A percentile compares a stretch with the other conserved stretches of the same genome.
phyloP scores from a whole-genome alignment of 2,329 filamentous ascomycete species.

The Elsinoe arachidis region DNA sequence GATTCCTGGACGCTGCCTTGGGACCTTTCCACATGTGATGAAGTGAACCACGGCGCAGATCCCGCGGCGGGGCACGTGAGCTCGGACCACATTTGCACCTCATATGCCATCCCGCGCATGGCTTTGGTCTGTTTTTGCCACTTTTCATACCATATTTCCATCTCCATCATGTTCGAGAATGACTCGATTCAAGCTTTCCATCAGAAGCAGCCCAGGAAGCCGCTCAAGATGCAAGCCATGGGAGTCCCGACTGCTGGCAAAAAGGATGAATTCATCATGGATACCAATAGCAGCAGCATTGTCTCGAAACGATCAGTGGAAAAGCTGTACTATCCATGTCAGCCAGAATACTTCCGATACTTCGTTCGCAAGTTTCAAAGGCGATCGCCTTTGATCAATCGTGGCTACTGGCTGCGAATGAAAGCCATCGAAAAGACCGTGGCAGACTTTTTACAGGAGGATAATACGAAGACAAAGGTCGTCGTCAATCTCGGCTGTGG shows the following conservation, averaged over 20 bases:
- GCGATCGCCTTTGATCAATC: conserved; percentile 79
- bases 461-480: conserved; percentile 53
- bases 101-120: neutral
- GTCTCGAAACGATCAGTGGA: conserved; percentile 92
- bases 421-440: conserved; percentile 70
- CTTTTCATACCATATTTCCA: neutral
- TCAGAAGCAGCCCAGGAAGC: conserved; percentile 6
- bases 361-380: conserved; percentile 80
- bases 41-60: conserved; percentile 1
- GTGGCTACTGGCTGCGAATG: conserved; percentile 81
- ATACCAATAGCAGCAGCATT: conserved; percentile 83
- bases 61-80: conserved; percentile 3
- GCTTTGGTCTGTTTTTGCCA: neutral
- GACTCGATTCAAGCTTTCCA: conserved; percentile 11
- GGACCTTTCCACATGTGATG: neutral
- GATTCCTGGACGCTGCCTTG: neutral
- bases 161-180: conserved; percentile 15
- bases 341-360: conserved; percentile 76
- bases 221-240: conserved; percentile 13
- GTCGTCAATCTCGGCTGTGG: conserved; percentile 83
- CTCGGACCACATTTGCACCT: neutral
- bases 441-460: conserved; percentile 58
- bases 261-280: conserved; percentile 31
- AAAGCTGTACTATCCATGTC: conserved; percentile 66
- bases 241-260: conserved; percentile 15